Evolutionary conservation across 768 basidiomycete species (phyloP), one percentile per base, ranked within the genome.

Genomic region (Russula brevipes): DNA sequence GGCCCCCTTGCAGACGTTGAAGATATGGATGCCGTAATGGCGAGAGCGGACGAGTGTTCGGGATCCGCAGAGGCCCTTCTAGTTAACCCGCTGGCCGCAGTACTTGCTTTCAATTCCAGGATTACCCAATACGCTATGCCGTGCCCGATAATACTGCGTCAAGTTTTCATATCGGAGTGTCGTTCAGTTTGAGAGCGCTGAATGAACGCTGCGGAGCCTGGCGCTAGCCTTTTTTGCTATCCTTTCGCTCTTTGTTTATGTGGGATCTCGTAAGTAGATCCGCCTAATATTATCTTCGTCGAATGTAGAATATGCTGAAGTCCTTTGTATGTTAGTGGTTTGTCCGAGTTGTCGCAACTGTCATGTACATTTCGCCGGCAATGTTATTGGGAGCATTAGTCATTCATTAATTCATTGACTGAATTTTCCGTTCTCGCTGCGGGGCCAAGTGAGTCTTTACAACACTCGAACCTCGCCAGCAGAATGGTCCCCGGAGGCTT

Each of bases 1-100:
- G 58, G 36, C 56, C 42, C 17, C 12, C 6, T 17, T 19, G 53
- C 36, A 66, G 65, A 66, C 65, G n/a, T 53, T 68, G 60, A 68
- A 66, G 67, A 68, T 68, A 51, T 68, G 67, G 67, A 59, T 61
- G 46, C 65, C 67, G 14, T 68, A 62, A 66, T 55, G 36, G 53
- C 33, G 39, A 45, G 19, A 49, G 46, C 44, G 30, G 57, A 59
- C 14, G 58, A 60, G 52, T 17, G 41, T 38, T 19, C 24, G 47
- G 24, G 16, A 42, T 31, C 52, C 47, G 31, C 42, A 51, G 33
- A 45, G 47, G 10, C 41, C n/a, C 52, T 41, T 45, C 19, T 51
- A 64, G 44, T 59, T 64, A 59, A n/a, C 58, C 58, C 49, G 33
- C 55, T 45, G 47, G 49, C 30, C 47, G 46, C 58, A 54, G n/a